Evolutionary conservation across 305 asterid species (phyloP), one percentile per base, ranked within the genome.

Genomic region (Solanum hybrid): DNA sequence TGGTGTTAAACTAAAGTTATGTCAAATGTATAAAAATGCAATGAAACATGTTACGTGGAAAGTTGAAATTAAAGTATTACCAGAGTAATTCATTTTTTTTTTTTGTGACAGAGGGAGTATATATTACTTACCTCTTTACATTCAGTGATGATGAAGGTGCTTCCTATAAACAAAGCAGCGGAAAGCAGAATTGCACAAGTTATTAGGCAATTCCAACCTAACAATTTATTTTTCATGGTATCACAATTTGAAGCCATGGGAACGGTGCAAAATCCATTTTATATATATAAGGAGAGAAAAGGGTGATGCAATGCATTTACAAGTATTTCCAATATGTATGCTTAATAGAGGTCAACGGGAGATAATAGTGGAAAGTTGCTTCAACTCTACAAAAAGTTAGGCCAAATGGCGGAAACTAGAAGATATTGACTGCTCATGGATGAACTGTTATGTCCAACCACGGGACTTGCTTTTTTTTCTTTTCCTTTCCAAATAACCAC

Each of bases 81-180:
- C 3, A 65, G 13, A 65, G 27, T 22, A 65, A 65, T n/a, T 65
- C 73, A 22, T 3, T 65, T 65, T 22, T 3, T 51, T 22, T 65
- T 22, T 65, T 65, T 65, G 73, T 65, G 73, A 65, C 6, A 8
- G n/a, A 57, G 70, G 70, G 70, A 57, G 10, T 57, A 61, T 61
- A 68, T 68, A 70, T 17, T 57, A 95, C 98, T 20, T 61, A 96
- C 98, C 96, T 94, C 91, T 91, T 92, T 94, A 78, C 93, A 93
- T 89, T 94, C 94, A 39, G 92, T 45, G 89, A 95, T 45, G 8
- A 94, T 34, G 68, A 93, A 83, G 7, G 89, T 78, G 90, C 92
- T 93, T 91, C 92, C 92, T 45, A 95, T 51, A 39, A 95, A 86
- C 91, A 96, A 91, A 91, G 93, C 89, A 26, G 92, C 92, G 89